Evolutionary conservation across 176 grass and related monocot species (phyloP), one percentile per base, ranked within the genome.

Genomic region (Oryza glaberrima): DNA sequence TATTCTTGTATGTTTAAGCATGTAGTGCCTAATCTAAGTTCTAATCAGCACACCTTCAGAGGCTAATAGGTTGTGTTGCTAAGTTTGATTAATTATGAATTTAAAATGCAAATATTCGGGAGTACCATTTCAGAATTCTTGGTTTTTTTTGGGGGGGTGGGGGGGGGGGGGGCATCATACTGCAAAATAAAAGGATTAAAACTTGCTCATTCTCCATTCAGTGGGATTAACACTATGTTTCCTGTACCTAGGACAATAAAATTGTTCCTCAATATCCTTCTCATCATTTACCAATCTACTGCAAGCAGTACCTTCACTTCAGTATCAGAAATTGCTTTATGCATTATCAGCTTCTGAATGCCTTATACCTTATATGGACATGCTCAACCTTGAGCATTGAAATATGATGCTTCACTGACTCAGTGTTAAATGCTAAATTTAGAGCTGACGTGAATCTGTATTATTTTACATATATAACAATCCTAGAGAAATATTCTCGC

Each of bases 381-480:
- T 51, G 44, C 9, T 41, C 22, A 72, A 73, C 30, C 41, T 36
- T 2, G 66, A 11, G 61, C 40, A 60, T 47, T 70, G 32, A 76
- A 75, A 35, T 56, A 68, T 88, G 34, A 49, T 66, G 13, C 19
- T 69, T 43, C 19, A 13, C 2, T 70, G 8, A 25, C 17, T 56
- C 79, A 17, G 13, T 40, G 48, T 70, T 69, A 43, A 70, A 35
- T 74, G 43, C 43, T 66, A 83, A 66, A 56, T 84, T 63, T 66
- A 70, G 48, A 80, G 44, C 11, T 64, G 16, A 41, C 11, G 7
- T 65, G 49, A 84, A 15, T 64, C 69, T 72, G 13, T 43, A 67
- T 60, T 40, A 36, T 73, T 87, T 77, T 79, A 16, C 61, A 72
- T 26, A 43, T 20, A 63, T 0, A 14, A 65, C 35, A 72, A 69